These are phyloP conservation scores for Symbiodinium natans DNA, from an alignment of 73 alveolate genomes.

Conservation along the genomic window DNA sequence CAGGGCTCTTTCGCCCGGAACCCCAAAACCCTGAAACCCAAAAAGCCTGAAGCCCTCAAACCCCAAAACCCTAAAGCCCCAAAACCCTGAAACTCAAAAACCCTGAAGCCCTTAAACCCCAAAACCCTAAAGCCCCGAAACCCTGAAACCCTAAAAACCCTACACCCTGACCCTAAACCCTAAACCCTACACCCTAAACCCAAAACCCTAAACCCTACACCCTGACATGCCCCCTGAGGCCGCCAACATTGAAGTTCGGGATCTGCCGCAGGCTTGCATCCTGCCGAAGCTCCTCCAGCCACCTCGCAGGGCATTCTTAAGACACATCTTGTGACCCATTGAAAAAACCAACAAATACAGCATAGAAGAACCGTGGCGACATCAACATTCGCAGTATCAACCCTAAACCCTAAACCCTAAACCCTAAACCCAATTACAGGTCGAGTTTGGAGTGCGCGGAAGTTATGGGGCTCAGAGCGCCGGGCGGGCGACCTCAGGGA, in stretches of 20 bases:
- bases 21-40: not conserved
- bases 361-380: too few species aligned
- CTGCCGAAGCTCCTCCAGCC: slow-evolving; percentile 66
- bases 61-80: not conserved
- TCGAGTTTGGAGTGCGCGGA: too few species aligned
- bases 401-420: too few species aligned
- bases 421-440: too few species aligned
- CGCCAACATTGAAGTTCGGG: slow-evolving; percentile 32
- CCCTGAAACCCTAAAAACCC: not conserved
- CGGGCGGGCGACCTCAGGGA: too few species aligned
- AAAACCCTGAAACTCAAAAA: not conserved
- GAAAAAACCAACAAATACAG: too few species aligned
- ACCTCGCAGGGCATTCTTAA: slow-evolving; percentile 1
- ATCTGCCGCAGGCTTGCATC: slow-evolving; percentile 46
- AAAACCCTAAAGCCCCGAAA: not conserved
- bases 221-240: not conserved
- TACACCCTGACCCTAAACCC: too few species aligned
- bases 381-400: too few species aligned
- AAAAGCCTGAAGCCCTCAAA: not conserved
- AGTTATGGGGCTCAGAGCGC: too few species aligned
- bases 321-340: too few species aligned
- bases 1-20: not conserved
- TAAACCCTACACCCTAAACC: too few species aligned
- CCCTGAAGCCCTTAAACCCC: not conserved
- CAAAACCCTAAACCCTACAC: not conserved